These are phyloP conservation scores for Capsicum rhomboideum DNA, from an alignment of 257 asterid genomes.

Conservation along the genomic window DNA sequence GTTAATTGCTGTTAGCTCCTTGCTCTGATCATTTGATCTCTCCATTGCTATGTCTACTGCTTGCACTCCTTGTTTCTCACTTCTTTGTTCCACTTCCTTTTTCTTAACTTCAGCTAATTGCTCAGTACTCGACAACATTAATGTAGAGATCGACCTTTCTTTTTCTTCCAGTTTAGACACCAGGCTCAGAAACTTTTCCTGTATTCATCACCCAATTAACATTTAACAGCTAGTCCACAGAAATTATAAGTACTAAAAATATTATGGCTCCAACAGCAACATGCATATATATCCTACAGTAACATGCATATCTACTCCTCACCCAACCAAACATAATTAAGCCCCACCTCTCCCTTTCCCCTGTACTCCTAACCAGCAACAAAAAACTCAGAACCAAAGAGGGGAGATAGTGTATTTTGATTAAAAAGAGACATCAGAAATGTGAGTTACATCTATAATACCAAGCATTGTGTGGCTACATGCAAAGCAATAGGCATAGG, in stretches of 20 bases:
- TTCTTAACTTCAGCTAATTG: slow-evolving; percentile 19
- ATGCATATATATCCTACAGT: background rate
- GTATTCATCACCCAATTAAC: slow-evolving; percentile 14
- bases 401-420: background rate
- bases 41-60: slow-evolving; percentile 16
- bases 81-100: slow-evolving; percentile 10
- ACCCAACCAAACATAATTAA: background rate
- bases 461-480: background rate
- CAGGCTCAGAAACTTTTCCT: slow-evolving; percentile 45
- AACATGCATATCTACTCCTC: background rate
- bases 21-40: slow-evolving; percentile 15
- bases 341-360: background rate
- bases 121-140: slow-evolving; percentile 28
- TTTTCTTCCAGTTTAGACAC: slow-evolving; percentile 21
- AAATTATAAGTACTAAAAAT: background rate
- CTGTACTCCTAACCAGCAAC: background rate
- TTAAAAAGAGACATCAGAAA: background rate
- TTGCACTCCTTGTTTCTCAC: slow-evolving; percentile 24
- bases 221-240: background rate
- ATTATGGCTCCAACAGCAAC: background rate
- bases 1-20: slow-evolving; percentile 3
- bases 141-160: slow-evolving; percentile 28
- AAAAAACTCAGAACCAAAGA: background rate
- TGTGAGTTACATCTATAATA: background rate
- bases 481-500: background rate